These are phyloP conservation scores for Fusarium armeniacum DNA, from an alignment of 2,329 filamentous ascomycete species.

Conservation along the genomic window DNA sequence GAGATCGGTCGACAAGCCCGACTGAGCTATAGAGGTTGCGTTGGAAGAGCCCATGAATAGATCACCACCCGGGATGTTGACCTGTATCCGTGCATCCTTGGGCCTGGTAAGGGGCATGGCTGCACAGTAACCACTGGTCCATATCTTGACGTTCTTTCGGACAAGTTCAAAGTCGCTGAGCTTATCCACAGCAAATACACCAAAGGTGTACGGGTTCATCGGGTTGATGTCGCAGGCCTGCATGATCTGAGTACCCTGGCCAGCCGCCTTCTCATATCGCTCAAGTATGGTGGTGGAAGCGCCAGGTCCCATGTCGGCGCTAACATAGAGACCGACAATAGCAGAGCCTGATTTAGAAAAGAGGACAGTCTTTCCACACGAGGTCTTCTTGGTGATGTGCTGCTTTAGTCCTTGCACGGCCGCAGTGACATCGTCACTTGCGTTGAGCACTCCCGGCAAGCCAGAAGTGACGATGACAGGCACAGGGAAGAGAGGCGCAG, in stretches of 20 bases:
- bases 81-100: not conserved
- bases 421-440: not conserved
- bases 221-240: not conserved
- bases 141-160: not conserved
- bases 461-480: not conserved
- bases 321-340: not conserved
- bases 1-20: not conserved
- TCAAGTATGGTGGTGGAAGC: not conserved
- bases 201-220: not conserved
- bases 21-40: not conserved
- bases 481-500: not conserved
- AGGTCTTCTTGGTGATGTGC: not conserved
- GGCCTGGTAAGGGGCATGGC: slow-evolving; percentile 3
- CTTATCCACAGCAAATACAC: not conserved
- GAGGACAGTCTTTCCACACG: not conserved
- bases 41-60: not conserved
- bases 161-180: not conserved
- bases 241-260: not conserved
- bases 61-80: not conserved
- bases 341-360: not conserved
- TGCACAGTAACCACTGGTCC: not conserved
- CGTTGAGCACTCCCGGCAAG: slow-evolving; percentile 2
- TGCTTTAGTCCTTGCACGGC: not conserved
- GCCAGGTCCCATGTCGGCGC: not conserved
- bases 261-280: not conserved